phyloP scores from a whole-genome alignment of 306 rosid species.

The Fagus sylvatica region DNA sequence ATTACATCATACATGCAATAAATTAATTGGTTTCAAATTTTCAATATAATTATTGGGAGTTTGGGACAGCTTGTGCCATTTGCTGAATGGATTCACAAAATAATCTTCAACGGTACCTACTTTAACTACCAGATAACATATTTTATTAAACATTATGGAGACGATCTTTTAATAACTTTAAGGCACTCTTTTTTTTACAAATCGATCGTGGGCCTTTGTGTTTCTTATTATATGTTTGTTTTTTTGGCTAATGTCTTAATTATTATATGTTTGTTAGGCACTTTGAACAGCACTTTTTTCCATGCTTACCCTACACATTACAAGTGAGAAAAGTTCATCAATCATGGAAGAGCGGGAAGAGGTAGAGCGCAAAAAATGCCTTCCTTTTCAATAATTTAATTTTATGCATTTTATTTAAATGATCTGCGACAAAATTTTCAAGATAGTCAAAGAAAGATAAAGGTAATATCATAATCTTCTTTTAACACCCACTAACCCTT shows the following conservation, averaged over 20 bases:
- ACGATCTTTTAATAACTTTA: not conserved
- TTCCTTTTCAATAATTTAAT: too few relatives aligned
- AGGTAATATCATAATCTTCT: not conserved
- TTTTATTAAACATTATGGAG: slow-evolving; percentile 17
- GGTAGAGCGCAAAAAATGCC: too few relatives aligned
- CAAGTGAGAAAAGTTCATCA: slow-evolving; percentile 12
- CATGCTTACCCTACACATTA: not conserved
- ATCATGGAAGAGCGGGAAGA: not conserved
- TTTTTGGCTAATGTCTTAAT: too few relatives aligned
- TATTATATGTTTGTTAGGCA: not conserved
- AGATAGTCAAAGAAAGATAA: slow-evolving; percentile 25
- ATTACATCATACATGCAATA: not conserved
- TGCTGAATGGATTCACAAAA: slow-evolving; percentile 31
- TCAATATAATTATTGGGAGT: not conserved
- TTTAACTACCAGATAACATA: slow-evolving; percentile 39
- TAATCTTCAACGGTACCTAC: slow-evolving; percentile 17
- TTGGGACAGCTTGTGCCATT: slow-evolving; percentile 14
- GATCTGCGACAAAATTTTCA: not conserved
- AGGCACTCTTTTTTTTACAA: not conserved
- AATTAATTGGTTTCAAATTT: not conserved
- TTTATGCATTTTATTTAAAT: too few relatives aligned
- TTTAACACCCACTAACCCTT: slow-evolving; percentile 17
- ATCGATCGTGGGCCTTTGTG: slow-evolving; percentile 1
- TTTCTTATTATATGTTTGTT: not conserved
- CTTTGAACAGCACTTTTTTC: not conserved